Evolutionary conservation across 1,139 yeast species (phyloP), one percentile per base, ranked within the genome.

Genomic region (Magnusiomyces fungicola): DNA sequence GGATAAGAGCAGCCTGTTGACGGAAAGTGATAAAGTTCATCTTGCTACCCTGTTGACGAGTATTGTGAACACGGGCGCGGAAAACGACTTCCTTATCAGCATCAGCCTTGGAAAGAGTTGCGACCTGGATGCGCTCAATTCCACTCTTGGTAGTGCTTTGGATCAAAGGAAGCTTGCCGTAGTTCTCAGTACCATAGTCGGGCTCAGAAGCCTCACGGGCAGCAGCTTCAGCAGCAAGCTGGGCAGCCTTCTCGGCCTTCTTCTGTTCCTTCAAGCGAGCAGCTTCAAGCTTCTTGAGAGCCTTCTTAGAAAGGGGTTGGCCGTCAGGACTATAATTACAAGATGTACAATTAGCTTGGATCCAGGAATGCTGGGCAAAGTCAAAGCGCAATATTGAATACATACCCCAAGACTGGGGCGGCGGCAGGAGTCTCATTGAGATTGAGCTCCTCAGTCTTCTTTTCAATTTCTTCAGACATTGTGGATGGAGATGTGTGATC

Each of bases 31-130:
- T 70, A 69, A 92, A 92, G 49, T 88, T 80, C 85, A 92, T 82
- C 59, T 95, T 89, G 62, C 95, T 95, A 69, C 96, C 95, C 69
- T 92, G 97, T 65, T 88, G 86, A 74, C 98, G 86, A 18, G 94
- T 79, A 58, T 81, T 88, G 70, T 92, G 97, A 42, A 89, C 79
- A 71, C 99, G 81, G 45, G 98, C 97, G 71, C 98, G 81, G 73
- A 94, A 80, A 27, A 84, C 74, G 53, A 92, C 86, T 57, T 80
- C 79, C 62, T 81, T 77, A 51, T 94, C 96, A 57, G 83, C 95
- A 66, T 83, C 79, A 30, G 79, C 70, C 52, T 69, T 73, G 53
- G 65, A 61, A 61, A 92, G 73, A 46, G 74, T 71, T 49, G 68
- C 64, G 61, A 92, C 72, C 58, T 77, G 67, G 55, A 75, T 68